phyloP scores from a whole-genome alignment of 306 rosid species.

The Begonia peltatifolia region DNA sequence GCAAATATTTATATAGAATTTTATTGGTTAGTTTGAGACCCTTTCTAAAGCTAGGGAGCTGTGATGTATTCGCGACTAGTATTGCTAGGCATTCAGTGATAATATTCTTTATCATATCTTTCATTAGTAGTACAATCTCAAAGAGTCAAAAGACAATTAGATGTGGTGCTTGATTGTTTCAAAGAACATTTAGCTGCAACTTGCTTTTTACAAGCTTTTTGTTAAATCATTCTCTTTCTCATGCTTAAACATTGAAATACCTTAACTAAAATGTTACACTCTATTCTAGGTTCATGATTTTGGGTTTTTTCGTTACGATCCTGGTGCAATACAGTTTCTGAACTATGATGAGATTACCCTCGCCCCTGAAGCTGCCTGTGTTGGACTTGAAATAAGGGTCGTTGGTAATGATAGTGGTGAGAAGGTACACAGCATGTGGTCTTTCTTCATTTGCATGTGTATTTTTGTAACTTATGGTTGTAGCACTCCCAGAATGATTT shows the following conservation, averaged over 20 bases:
- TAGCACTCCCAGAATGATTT: no score
- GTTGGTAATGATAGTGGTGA: slow-evolving; percentile 98
- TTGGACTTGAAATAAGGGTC: slow-evolving; percentile 93
- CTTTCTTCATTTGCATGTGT: no score
- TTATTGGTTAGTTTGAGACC: no score
- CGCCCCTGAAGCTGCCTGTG: slow-evolving; percentile 77
- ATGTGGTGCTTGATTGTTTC: no score
- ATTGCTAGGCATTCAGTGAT: no score
- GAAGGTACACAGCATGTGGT: slow-evolving; percentile 41
- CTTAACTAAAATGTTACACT: slow-evolving; percentile 8
- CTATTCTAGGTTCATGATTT: slow-evolving; percentile 79
- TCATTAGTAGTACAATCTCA: no score
- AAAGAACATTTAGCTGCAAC: neutral
- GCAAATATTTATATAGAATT: no score
- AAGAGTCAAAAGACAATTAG: no score
- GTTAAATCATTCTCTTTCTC: slow-evolving; percentile 1
- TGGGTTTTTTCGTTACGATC: slow-evolving; percentile 90
- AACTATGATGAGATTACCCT: slow-evolving; percentile 85
- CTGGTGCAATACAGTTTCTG: slow-evolving; percentile 62
- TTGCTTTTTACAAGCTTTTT: slow-evolving; percentile 1
- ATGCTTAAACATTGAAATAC: slow-evolving; percentile 1
- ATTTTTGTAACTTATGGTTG: no score
- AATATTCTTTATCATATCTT: no score
- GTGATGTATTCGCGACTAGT: no score
- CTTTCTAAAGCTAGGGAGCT: no score